Conservation (phyloP, 2,329 filamentous ascomycete genomes). For the Bipolaris cookei region DNA sequence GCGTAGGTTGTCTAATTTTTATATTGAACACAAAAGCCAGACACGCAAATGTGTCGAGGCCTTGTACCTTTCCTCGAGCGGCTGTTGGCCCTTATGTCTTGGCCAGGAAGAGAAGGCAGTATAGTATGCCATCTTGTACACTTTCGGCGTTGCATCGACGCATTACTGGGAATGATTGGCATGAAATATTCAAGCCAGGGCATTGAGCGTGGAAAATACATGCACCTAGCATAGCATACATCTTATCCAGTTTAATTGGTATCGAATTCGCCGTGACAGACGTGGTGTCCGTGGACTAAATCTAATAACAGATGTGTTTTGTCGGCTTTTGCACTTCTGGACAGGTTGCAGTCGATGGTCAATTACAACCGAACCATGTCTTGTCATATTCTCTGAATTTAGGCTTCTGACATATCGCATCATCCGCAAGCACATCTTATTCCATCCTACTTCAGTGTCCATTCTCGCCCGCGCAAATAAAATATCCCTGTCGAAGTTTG, state of each 20-base stretch:
- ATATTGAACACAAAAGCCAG: constrained; percentile 1
- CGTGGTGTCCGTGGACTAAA: not conserved
- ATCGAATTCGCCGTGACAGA: not conserved
- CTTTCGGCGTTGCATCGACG: constrained; percentile 21
- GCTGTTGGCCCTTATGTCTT: not conserved
- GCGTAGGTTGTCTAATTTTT: constrained; percentile 11
- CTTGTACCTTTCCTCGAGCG: not conserved
- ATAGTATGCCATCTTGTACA: constrained; percentile 1
- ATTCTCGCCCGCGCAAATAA: not conserved
- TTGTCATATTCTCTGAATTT: not conserved
- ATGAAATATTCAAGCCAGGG: constrained; percentile 22
- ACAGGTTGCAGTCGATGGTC: not conserved
- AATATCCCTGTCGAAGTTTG: not conserved
- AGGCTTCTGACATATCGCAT: not conserved
- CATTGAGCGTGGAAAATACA: constrained; percentile 26
- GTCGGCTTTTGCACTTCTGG: not conserved
- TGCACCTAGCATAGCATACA: constrained; percentile 29
- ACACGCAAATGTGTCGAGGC: not conserved
- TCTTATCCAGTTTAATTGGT: constrained; percentile 12
- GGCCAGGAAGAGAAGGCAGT: not conserved
- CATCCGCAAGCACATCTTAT: not conserved
- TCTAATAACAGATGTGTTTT: not conserved
- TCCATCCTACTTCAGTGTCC: not conserved
- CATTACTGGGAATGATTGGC: constrained; percentile 23
- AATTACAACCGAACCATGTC: not conserved